Conservation (phyloP, 202 grass and related monocot species). For the Cymbopogon flexuosus region DNA sequence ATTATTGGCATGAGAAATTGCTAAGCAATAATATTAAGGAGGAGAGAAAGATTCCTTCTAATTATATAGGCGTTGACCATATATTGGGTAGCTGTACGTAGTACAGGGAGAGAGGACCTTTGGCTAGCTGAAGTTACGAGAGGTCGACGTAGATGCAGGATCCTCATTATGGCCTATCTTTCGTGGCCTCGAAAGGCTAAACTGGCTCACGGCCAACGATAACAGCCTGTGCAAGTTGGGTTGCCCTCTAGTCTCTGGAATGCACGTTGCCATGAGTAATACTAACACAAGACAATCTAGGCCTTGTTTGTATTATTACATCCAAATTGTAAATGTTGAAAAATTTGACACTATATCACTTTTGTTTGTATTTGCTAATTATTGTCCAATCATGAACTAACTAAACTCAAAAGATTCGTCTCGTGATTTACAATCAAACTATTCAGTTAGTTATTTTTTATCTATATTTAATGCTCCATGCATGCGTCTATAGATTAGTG, state of each 20-base stretch:
- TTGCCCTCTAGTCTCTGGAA: too few species aligned
- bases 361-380: too few species aligned
- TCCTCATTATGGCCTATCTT: conserved; percentile 23
- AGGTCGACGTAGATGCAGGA: conserved; percentile 1
- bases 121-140: not conserved
- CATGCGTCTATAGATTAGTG: too few species aligned
- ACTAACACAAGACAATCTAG: not conserved
- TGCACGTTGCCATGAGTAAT: not conserved
- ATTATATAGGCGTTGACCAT: conserved; percentile 30
- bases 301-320: too few species aligned
- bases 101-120: not conserved
- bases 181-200: conserved; percentile 49
- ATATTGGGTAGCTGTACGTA: not conserved
- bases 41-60: conserved; percentile 8
- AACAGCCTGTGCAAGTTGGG: not conserved
- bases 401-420: too few species aligned
- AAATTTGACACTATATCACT: too few species aligned
- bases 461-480: too few species aligned
- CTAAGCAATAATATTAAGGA: not conserved
- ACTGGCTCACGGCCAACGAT: not conserved
- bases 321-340: too few species aligned
- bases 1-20: not conserved
- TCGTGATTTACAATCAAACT: too few species aligned
- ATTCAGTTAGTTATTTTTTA: too few species aligned
- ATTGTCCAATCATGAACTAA: too few species aligned